Conservation (phyloP, 306 rosid genomes). For the Luffa aegyptiaca region DNA sequence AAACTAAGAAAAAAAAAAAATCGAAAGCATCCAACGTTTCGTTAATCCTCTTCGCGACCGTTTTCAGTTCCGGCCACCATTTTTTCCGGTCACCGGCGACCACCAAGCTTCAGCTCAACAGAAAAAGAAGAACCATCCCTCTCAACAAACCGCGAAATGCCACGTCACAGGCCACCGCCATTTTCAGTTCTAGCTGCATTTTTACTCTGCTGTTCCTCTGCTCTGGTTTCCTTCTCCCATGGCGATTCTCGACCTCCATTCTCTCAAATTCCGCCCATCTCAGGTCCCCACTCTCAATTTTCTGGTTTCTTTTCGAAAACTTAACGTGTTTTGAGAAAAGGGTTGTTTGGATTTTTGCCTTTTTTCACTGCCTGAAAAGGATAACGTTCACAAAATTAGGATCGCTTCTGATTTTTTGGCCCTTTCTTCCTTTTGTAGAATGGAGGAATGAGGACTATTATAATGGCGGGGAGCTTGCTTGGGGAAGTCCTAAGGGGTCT, state of each 20-base stretch:
- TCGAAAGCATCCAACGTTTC: constrained; percentile 6
- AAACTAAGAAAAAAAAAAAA: background rate
- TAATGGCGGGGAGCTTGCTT: constrained; percentile 5
- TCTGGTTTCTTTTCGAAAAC: background rate
- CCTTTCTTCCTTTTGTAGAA: constrained; percentile 2
- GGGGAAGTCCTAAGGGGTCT: constrained; percentile 18
- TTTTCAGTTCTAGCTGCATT: constrained; percentile 7
- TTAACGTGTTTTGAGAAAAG: background rate
- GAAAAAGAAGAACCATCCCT: background rate
- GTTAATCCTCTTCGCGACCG: background rate
- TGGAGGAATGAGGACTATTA: constrained; percentile 19
- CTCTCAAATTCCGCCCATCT: constrained; percentile 17
- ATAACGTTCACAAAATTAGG: background rate
- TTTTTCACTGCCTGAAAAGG: background rate
- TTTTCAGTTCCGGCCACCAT: constrained; percentile 6
- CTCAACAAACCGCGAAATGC: constrained; percentile 7
- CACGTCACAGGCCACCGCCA: background rate
- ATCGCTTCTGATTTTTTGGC: background rate
- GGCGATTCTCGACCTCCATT: constrained; percentile 16
- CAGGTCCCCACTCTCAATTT: constrained; percentile 18
- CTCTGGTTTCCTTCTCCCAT: constrained; percentile 18
- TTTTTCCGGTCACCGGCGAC: background rate
- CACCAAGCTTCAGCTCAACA: background rate
- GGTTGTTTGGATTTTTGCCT: background rate
- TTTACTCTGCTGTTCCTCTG: constrained; percentile 11